phyloP scores from a whole-genome alignment of 164 flowering plant species.

The Annona squamosa region DNA sequence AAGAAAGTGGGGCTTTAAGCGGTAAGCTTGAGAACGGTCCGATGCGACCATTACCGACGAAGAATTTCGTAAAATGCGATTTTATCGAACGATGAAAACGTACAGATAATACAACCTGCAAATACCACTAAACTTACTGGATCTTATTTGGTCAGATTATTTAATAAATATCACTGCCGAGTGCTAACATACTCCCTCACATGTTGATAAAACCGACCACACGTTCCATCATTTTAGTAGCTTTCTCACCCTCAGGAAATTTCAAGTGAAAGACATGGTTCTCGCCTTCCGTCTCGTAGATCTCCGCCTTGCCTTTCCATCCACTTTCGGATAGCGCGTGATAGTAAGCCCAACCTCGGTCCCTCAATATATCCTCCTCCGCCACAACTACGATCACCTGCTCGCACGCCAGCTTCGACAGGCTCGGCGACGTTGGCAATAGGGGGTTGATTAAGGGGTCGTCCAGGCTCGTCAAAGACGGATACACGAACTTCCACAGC shows the following conservation, averaged over 20 bases:
- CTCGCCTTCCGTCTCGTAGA: slow-evolving; percentile 26
- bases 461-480: slow-evolving; percentile 12
- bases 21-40: too few species aligned
- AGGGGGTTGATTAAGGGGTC: slow-evolving; percentile 26
- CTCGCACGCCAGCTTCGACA: slow-evolving; percentile 18
- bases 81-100: too few species aligned
- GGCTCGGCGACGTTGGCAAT: slow-evolving; percentile 11
- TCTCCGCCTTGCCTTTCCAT: slow-evolving; percentile 31
- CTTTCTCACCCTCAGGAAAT: slow-evolving; percentile 17
- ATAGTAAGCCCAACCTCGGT: slow-evolving; percentile 22
- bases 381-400: slow-evolving; percentile 31
- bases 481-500: slow-evolving; percentile 17
- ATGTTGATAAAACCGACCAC: not conserved
- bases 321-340: slow-evolving; percentile 25
- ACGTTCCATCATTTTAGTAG: slow-evolving; percentile 8
- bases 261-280: slow-evolving; percentile 35
- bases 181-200: too few species aligned
- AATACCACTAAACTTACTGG: too few species aligned
- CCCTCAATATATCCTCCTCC: slow-evolving; percentile 30
- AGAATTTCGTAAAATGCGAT: too few species aligned
- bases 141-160: too few species aligned
- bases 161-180: too few species aligned
- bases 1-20: too few species aligned
- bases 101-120: too few species aligned
- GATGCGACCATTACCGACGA: too few species aligned